Percentiles rank a stretch among this genome's conserved stretches.
Conservation (phyloP, 1,139 yeast genomes). For the Yamadazyma diddensiae region DNA sequence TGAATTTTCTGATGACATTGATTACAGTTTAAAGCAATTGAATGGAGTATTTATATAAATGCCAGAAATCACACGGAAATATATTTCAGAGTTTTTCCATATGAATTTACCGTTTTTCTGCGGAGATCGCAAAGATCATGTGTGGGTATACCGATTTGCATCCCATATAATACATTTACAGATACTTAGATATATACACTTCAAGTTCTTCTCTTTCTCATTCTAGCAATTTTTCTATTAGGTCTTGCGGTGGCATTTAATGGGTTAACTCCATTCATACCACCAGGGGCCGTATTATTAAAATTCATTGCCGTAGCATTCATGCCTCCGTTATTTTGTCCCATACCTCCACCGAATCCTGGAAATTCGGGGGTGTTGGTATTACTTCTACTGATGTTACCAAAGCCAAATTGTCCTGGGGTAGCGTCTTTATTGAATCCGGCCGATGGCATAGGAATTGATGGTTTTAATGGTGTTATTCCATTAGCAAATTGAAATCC, state of each 20-base stretch:
- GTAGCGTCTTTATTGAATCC: conserved; percentile 8
- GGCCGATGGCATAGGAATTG: neutral
- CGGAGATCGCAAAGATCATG: conserved; percentile 5
- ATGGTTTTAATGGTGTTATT: conserved; percentile 13
- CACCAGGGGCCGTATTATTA: neutral
- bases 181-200: neutral
- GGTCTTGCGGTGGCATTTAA: conserved; percentile 15
- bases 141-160: neutral
- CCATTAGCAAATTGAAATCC: conserved; percentile 14
- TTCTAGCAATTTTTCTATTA: conserved; percentile 27
- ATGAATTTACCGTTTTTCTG: conserved; percentile 7
- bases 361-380: conserved; percentile 15
- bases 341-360: conserved; percentile 1
- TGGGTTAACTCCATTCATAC: conserved; percentile 13
- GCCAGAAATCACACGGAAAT: too few relatives aligned
- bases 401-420: conserved; percentile 5
- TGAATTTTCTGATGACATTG: conserved; percentile 2
- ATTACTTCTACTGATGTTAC: conserved; percentile 10
- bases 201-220: conserved; percentile 26
- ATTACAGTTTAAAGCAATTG: too few relatives aligned
- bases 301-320: neutral
- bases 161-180: neutral
- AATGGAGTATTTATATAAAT: conserved; percentile 3
- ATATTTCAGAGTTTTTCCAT: conserved; percentile 6
- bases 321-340: neutral